phyloP scores from a whole-genome alignment of 345 rosid genomes.

The Boechera divaricarpa region DNA sequence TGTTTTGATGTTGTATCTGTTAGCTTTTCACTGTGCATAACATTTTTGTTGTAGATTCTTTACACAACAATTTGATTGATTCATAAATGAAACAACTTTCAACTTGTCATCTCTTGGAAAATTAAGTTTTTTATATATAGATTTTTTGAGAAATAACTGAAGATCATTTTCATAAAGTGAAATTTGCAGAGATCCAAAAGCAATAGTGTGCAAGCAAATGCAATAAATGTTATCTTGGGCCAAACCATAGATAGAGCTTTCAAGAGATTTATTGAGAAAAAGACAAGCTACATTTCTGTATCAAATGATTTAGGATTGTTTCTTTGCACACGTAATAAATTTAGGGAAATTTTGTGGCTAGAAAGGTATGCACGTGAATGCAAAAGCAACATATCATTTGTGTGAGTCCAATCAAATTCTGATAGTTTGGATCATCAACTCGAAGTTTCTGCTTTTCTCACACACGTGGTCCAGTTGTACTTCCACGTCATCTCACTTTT shows the following conservation, averaged over 20 bases:
- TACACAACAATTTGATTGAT: constrained; percentile 2
- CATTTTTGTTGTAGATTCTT: constrained; percentile 31
- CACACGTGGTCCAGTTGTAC: constrained; percentile 43
- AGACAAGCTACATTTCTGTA: constrained; percentile 26
- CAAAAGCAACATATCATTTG: constrained; percentile 24
- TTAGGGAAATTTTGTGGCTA: constrained; percentile 30
- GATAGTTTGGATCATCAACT: constrained; percentile 34
- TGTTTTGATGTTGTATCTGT: constrained; percentile 17
- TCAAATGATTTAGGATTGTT: constrained; percentile 37
- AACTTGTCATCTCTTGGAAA: constrained; percentile 20
- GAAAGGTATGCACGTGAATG: constrained; percentile 40
- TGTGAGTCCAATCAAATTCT: constrained; percentile 24
- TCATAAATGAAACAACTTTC: constrained; percentile 8
- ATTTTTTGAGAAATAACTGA: not conserved
- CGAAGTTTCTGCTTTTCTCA: constrained; percentile 30
- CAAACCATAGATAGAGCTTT: constrained; percentile 30
- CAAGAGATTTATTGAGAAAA: constrained; percentile 38
- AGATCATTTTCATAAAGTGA: constrained; percentile 6
- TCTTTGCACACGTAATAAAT: constrained; percentile 27
- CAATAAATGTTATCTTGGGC: constrained; percentile 31
- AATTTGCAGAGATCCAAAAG: constrained; percentile 26
- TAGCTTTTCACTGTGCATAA: constrained; percentile 29
- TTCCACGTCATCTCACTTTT: constrained; percentile 33
- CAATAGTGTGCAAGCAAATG: constrained; percentile 11
- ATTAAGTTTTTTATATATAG: not conserved